Conservation (phyloP, 257 asterid genomes). For the Gynochthodes officinalis region DNA sequence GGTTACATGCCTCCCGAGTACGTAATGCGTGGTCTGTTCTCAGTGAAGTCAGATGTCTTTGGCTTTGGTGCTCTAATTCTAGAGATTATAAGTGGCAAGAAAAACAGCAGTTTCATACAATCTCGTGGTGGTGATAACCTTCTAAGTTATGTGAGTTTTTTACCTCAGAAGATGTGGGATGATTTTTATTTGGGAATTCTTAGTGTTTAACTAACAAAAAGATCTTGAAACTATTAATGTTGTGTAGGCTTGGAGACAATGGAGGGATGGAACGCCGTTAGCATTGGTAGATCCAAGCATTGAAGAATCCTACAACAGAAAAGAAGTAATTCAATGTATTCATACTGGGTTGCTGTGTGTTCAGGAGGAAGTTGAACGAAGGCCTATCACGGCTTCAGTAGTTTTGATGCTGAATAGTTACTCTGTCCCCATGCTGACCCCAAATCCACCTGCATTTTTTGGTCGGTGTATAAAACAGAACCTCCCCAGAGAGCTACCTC, state of each 20-base stretch:
- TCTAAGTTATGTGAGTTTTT: constrained; percentile 29
- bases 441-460: constrained; percentile 20
- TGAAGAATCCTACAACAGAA: not conserved
- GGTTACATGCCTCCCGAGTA: constrained; percentile 40
- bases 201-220: too few species aligned
- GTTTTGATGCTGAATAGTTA: constrained; percentile 23
- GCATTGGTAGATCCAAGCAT: constrained; percentile 26
- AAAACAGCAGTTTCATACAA: constrained; percentile 20
- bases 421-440: constrained; percentile 7
- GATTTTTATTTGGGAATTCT: too few species aligned
- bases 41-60: constrained; percentile 34
- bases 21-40: constrained; percentile 23
- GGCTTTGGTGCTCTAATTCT: constrained; percentile 33
- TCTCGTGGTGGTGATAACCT: constrained; percentile 17
- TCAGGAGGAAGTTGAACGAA: constrained; percentile 22
- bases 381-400: constrained; percentile 33
- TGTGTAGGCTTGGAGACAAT: constrained; percentile 31
- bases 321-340: constrained; percentile 19
- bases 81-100: constrained; percentile 29
- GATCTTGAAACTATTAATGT: too few species aligned
- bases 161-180: too few species aligned
- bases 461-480: too few species aligned
- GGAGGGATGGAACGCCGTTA: constrained; percentile 18
- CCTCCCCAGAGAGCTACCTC: too few species aligned
- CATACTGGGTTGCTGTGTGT: constrained; percentile 27